Conservation (phyloP, 2,329 filamentous ascomycete genomes). For the Neonectria magnoliae region DNA sequence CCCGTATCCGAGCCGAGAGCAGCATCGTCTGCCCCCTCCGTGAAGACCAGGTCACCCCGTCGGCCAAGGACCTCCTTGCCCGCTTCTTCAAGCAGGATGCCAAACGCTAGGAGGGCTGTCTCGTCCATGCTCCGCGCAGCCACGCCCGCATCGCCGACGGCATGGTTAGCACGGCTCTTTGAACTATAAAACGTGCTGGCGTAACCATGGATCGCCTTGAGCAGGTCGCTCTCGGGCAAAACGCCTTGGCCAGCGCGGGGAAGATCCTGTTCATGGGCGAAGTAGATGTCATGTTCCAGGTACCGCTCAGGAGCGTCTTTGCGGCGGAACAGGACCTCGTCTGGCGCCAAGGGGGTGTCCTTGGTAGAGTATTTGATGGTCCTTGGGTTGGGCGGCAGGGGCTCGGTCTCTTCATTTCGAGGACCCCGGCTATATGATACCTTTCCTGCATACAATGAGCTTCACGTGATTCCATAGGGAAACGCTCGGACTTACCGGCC, state of each 20-base stretch:
- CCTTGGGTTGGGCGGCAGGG: slow-evolving; percentile 29
- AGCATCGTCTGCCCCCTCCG: slow-evolving; percentile 60
- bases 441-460: slow-evolving; percentile 45
- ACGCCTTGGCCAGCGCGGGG: slow-evolving; percentile 55
- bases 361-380: slow-evolving; percentile 42
- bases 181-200: slow-evolving; percentile 71
- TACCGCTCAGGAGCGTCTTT: slow-evolving; percentile 72
- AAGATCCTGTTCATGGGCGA: slow-evolving; percentile 67
- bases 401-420: slow-evolving; percentile 29
- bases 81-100: slow-evolving; percentile 79
- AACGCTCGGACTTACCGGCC: slow-evolving; percentile 61
- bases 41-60: slow-evolving; percentile 76
- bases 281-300: slow-evolving; percentile 77
- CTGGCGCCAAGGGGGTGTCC: slow-evolving; percentile 63
- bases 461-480: slow-evolving; percentile 23
- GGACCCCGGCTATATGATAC: slow-evolving; percentile 40
- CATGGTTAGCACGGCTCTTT: slow-evolving; percentile 40
- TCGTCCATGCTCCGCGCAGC: slow-evolving; percentile 77
- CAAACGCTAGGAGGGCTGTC: slow-evolving; percentile 79
- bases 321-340: slow-evolving; percentile 76
- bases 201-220: slow-evolving; percentile 76
- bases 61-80: slow-evolving; percentile 68
- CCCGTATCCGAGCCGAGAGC: slow-evolving; percentile 1
- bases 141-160: slow-evolving; percentile 44
- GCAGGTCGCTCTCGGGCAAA: slow-evolving; percentile 74